A percentile compares a stretch with the other conserved stretches of the same genome.
These are phyloP conservation scores for Alternaria solani DNA, from an alignment of 2,329 filamentous ascomycete species.

Conservation along the genomic window DNA sequence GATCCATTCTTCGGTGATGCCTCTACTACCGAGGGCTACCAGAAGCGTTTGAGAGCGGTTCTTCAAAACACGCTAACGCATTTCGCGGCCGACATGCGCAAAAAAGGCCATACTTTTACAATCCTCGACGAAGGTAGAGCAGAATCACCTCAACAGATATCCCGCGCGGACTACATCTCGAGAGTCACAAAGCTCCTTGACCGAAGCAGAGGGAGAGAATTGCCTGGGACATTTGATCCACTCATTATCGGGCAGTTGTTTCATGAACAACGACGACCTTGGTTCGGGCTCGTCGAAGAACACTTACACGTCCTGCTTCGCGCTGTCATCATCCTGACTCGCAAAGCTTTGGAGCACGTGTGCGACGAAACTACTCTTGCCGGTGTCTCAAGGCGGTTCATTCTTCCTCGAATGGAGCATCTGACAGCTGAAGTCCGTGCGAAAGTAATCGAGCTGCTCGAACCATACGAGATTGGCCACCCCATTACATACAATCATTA, in stretches of 20 bases:
- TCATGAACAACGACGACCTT: conserved; percentile 29
- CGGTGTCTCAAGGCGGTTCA: conserved; percentile 9
- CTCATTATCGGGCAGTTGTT: conserved; percentile 33
- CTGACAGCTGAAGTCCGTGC: conserved; percentile 10
- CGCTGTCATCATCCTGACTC: conserved; percentile 6
- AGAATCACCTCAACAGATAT: conserved; percentile 12
- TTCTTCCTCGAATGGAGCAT: conserved; percentile 9
- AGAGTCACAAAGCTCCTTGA: conserved; percentile 31
- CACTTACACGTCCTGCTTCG: too few species aligned
- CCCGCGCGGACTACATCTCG: conserved; percentile 29
- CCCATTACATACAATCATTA: conserved; percentile 51
- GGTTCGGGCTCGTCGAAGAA: too few species aligned
- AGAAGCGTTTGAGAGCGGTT: conserved; percentile 32
- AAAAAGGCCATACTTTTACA: conserved; percentile 20
- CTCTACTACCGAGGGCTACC: conserved; percentile 18
- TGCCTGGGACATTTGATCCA: conserved; percentile 33
- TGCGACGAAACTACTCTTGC: conserved; percentile 9
- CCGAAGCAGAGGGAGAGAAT: conserved; percentile 28
- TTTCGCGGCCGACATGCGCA: conserved; percentile 26
- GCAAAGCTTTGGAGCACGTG: conserved; percentile 10
- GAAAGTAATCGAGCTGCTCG: conserved; percentile 24
- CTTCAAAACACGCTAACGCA: conserved; percentile 31
- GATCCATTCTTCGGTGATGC: conserved; percentile 59
- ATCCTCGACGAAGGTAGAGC: conserved; percentile 22
- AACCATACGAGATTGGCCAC: conserved; percentile 25